A percentile compares a stretch with the other conserved stretches of the same genome.
These are phyloP conservation scores for Oryza rufipogon DNA, from an alignment of 176 grass and related monocot genomes.

Conservation along the genomic window DNA sequence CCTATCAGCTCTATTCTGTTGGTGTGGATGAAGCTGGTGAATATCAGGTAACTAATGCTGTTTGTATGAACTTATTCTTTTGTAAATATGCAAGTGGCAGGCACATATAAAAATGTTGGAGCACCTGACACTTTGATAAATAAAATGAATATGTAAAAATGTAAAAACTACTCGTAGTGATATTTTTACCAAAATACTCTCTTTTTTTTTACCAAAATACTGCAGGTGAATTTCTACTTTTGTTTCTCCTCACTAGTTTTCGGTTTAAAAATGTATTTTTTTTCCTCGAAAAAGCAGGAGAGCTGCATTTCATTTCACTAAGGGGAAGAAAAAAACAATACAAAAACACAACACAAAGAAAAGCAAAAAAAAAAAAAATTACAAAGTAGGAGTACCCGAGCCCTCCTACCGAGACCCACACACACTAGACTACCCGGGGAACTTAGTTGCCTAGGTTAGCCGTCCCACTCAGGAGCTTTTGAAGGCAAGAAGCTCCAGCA, in stretches of 20 bases:
- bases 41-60: slow-evolving; percentile 59
- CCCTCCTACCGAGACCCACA: no score
- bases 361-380: no score
- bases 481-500: no score
- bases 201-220: no score
- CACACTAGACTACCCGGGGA: no score
- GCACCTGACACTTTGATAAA: background rate
- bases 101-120: background rate
- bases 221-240: background rate
- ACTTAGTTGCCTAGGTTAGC: no score
- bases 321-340: no score
- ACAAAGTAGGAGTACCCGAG: no score
- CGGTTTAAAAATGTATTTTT: background rate
- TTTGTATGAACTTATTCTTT: slow-evolving; percentile 21
- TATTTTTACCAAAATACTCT: background rate
- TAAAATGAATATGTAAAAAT: background rate
- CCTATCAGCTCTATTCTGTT: slow-evolving; percentile 57
- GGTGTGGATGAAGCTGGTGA: slow-evolving; percentile 98
- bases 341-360: no score
- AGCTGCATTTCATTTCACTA: no score
- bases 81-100: slow-evolving; percentile 23
- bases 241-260: background rate
- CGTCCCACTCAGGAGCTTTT: no score
- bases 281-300: no score
- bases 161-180: background rate